Base-by-base conservation (phyloP, 2,329 filamentous ascomycete genomes). In the Stromatinia cepivora region DNA sequence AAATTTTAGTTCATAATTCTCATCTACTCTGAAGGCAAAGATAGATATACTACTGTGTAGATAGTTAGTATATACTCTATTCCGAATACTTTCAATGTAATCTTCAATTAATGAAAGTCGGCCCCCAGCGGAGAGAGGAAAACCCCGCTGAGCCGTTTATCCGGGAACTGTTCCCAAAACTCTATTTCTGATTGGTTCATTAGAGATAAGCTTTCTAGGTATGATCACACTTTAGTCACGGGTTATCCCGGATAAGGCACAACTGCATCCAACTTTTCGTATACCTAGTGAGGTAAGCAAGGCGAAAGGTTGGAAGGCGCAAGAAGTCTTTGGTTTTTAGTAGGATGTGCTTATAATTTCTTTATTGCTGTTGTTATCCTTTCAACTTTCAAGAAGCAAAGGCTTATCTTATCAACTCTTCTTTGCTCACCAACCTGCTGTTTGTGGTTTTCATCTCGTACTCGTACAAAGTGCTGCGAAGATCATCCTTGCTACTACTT, bases 131-230 rank as follows among this genome's bases (percentile, higher is more conserved):
- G 31, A 57, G 9, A 39, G 34, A 58, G 34, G 22, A 36, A 36
- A 58, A 25, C 22, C 36, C 7, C 39, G 57, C 57, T 42, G 25
- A 61, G 57, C 39, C 57, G 57, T 46, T 61, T 61, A 61, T 46
- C 57, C 57, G 39, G 28, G 39, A 31, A 25, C 57, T 22, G 42
- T 31, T 46, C 11, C 13, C 17, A 1, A 28, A 22, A 3, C 15
- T 25, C 7, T 25, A 0, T 10, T 20, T 31, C 39, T 28, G 10
- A 61, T 61, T 61, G 57, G 25, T 46, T 1, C 1, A 22, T 31
- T 11, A 7, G 7, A 46, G 7, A 61, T 42, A 61, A 61, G 39
- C 39, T 46, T 46, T 20, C 9, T 22, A 9, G 39, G 17, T 39
- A 42, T 42, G 39, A 42, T 42, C 13, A 17, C 28, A 45, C 17